These are phyloP conservation scores for Cryptosporidium muris DNA, from an alignment of 169 alveolate genomes.

Conservation along the genomic window DNA sequence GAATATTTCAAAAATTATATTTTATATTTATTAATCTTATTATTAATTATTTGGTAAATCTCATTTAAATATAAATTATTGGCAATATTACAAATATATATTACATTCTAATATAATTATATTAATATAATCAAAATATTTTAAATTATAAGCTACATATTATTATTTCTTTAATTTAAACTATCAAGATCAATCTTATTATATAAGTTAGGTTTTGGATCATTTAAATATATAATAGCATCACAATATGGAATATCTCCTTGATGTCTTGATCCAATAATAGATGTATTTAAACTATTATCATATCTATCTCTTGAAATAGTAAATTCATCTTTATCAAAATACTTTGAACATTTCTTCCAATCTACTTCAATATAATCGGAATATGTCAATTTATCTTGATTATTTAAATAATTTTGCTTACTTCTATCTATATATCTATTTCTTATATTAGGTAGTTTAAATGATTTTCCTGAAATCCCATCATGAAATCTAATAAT, in stretches of 20 bases:
- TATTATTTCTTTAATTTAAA: too few species aligned
- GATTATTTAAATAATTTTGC: not conserved
- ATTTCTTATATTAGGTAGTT: not conserved
- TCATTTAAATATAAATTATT: too few species aligned
- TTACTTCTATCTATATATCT: not conserved
- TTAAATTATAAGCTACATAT: too few species aligned
- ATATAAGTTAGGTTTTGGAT: constrained; percentile 7
- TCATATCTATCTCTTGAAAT: constrained; percentile 10
- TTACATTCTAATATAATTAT: too few species aligned
- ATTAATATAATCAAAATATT: too few species aligned
- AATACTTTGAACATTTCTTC: not conserved
- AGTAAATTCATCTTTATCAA: constrained; percentile 19
- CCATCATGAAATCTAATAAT: constrained; percentile 63
- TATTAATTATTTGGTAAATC: too few species aligned
- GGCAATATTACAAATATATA: too few species aligned
- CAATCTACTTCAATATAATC: constrained; percentile 32
- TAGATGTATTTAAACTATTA: not conserved
- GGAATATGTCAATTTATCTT: not conserved
- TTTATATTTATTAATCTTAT: too few species aligned
- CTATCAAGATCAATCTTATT: too few species aligned
- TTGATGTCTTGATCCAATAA: not conserved
- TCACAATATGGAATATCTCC: constrained; percentile 65
- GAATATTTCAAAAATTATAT: too few species aligned
- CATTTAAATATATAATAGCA: constrained; percentile 35
- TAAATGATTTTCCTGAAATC: constrained; percentile 40